These are phyloP conservation scores for Canna indica DNA, from an alignment of 176 grass and related monocot genomes.

Conservation along the genomic window DNA sequence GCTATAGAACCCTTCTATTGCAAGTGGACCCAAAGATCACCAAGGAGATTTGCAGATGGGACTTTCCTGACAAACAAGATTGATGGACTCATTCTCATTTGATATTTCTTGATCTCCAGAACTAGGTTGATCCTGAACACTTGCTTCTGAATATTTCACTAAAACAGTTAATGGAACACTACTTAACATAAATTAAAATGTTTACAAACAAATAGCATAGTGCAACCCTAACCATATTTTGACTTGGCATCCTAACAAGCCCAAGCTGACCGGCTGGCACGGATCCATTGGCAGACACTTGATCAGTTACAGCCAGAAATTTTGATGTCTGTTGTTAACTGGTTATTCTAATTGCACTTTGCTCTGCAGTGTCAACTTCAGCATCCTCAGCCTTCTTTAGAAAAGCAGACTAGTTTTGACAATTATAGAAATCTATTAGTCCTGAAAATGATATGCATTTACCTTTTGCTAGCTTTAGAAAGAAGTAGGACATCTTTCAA, in stretches of 20 bases:
- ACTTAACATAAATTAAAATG: not conserved
- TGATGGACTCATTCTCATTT: conserved; percentile 54
- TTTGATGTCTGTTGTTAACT: conserved; percentile 88
- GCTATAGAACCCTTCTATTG: conserved; percentile 69
- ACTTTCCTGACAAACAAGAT: conserved; percentile 28
- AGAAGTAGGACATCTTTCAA: not conserved
- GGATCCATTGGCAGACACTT: conserved; percentile 60
- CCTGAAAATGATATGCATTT: not conserved
- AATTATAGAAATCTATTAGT: conserved; percentile 20
- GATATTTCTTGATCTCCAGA: conserved; percentile 35
- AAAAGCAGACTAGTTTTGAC: conserved; percentile 77
- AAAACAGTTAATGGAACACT: conserved; percentile 18
- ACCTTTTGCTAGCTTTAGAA: too few relatives aligned
- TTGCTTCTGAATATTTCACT: conserved; percentile 41
- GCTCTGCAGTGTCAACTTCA: conserved; percentile 95
- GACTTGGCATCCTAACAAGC: conserved; percentile 84
- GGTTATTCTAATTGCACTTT: conserved; percentile 93
- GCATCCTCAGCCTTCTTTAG: conserved; percentile 97
- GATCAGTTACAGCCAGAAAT: conserved; percentile 71
- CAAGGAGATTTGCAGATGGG: conserved; percentile 68
- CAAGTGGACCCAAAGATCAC: conserved; percentile 91
- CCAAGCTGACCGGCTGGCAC: conserved; percentile 48
- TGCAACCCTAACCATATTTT: conserved; percentile 49
- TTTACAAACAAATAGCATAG: conserved; percentile 17
- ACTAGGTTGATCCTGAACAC: conserved; percentile 22